Conservation (phyloP, 202 grass and related monocot genomes). For the Digitaria exilis region DNA sequence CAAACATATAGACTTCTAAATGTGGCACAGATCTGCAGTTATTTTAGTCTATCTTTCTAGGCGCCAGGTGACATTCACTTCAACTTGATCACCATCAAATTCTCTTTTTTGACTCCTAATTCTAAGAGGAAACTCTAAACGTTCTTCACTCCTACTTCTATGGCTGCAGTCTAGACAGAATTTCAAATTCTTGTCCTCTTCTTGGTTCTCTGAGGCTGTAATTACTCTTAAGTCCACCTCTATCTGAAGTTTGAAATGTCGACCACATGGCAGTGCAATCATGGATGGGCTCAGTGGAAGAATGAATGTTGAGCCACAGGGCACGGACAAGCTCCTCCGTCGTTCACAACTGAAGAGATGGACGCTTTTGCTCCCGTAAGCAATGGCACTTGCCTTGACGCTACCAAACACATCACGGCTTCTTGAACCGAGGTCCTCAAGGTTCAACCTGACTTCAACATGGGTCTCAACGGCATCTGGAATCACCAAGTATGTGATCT, state of each 20-base stretch:
- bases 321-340: too few species aligned
- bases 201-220: neutral
- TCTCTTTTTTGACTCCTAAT: too few species aligned
- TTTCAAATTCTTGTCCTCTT: conserved; percentile 31
- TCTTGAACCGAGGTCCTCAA: neutral
- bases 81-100: too few species aligned
- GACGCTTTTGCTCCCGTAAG: neutral
- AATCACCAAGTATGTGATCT: neutral
- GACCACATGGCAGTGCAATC: neutral
- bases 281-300: neutral
- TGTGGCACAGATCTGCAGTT: too few species aligned
- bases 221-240: conserved; percentile 24
- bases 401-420: neutral
- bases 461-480: neutral
- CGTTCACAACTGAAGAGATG: too few species aligned
- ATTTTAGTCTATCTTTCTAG: too few species aligned
- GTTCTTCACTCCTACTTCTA: too few species aligned
- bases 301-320: neutral
- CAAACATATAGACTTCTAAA: too few species aligned
- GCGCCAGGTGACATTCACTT: too few species aligned
- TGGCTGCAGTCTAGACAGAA: neutral
- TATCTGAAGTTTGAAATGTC: neutral
- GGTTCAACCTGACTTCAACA: neutral
- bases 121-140: too few species aligned
- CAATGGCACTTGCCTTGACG: neutral